Percentiles rank a stretch among this genome's conserved stretches.
Conservation (phyloP, 1,284 basidiomycete species). For the Flammula alnicola region DNA sequence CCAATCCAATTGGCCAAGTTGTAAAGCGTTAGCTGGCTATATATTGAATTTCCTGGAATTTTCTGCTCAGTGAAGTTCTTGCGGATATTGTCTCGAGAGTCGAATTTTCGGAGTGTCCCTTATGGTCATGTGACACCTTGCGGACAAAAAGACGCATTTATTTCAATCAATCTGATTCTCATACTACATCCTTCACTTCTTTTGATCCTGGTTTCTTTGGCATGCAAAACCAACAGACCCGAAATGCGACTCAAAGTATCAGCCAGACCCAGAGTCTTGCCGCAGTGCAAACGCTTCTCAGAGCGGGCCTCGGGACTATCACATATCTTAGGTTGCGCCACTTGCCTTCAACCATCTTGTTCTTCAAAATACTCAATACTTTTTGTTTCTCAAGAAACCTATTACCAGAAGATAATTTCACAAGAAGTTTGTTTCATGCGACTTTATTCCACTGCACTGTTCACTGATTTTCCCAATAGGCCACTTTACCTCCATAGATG, state of each 20-base stretch:
- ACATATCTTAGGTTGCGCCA: slow-evolving; percentile 74
- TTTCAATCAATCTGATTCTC: not conserved
- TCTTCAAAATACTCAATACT: slow-evolving; percentile 10
- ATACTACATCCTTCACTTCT: not conserved
- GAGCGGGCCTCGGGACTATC: slow-evolving; percentile 77
- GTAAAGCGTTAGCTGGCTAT: no score
- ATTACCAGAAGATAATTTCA: slow-evolving; percentile 80
- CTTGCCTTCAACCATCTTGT: not conserved
- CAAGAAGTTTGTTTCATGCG: slow-evolving; percentile 53
- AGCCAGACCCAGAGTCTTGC: slow-evolving; percentile 66
- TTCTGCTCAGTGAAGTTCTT: no score
- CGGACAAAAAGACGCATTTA: not conserved
- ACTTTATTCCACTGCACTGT: not conserved
- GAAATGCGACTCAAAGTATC: slow-evolving; percentile 44
- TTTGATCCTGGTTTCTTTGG: not conserved
- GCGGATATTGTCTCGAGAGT: no score
- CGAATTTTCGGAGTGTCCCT: no score
- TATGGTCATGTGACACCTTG: slow-evolving; percentile 13
- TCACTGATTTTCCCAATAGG: slow-evolving; percentile 39
- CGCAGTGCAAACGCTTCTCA: slow-evolving; percentile 71
- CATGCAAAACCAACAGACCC: slow-evolving; percentile 40
- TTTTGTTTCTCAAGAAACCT: slow-evolving; percentile 54
- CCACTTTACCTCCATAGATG: slow-evolving; percentile 56
- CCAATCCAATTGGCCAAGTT: no score
- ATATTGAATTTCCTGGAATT: no score